Conservation (phyloP, 257 asterid species). For the Hygrophila difformis region DNA sequence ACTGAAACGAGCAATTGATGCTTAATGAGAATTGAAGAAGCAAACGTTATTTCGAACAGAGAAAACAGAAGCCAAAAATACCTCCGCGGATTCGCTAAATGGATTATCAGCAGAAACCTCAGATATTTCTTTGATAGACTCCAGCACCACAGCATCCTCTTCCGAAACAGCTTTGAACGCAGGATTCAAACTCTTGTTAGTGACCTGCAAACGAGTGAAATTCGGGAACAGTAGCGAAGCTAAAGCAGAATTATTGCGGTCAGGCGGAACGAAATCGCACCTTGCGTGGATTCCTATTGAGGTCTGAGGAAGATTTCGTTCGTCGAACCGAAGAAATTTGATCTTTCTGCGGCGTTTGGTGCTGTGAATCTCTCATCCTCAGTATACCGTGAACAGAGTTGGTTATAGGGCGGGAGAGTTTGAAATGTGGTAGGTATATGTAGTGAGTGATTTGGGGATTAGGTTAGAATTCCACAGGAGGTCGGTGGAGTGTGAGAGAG, state of each 20-base stretch:
- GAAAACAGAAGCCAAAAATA: conserved; percentile 15
- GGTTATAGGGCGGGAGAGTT: conserved; percentile 25
- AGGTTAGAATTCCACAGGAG: too few species aligned
- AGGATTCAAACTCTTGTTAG: conserved; percentile 29
- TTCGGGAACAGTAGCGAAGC: not conserved
- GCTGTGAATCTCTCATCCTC: conserved; percentile 21
- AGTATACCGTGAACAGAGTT: too few species aligned
- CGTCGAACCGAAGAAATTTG: conserved; percentile 29
- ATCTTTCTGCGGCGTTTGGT: conserved; percentile 36
- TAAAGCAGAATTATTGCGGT: not conserved
- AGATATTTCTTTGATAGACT: conserved; percentile 24
- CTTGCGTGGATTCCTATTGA: conserved; percentile 27
- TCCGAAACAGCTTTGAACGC: conserved; percentile 27
- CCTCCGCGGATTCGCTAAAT: conserved; percentile 30
- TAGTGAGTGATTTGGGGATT: not conserved
- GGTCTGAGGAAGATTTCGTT: conserved; percentile 31
- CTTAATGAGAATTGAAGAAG: not conserved
- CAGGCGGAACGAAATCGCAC: conserved; percentile 15
- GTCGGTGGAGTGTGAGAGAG: too few species aligned
- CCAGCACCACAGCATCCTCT: conserved; percentile 19
- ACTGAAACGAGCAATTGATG: not conserved
- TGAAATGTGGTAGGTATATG: conserved; percentile 6
- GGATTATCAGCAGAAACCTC: conserved; percentile 27
- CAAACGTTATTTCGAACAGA: not conserved
- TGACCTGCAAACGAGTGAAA: conserved; percentile 20